Evolutionary conservation across 2,329 filamentous ascomycete species (phyloP), one percentile per base, ranked within the genome.

Genomic region (Phaeophleospora eucalypticola): DNA sequence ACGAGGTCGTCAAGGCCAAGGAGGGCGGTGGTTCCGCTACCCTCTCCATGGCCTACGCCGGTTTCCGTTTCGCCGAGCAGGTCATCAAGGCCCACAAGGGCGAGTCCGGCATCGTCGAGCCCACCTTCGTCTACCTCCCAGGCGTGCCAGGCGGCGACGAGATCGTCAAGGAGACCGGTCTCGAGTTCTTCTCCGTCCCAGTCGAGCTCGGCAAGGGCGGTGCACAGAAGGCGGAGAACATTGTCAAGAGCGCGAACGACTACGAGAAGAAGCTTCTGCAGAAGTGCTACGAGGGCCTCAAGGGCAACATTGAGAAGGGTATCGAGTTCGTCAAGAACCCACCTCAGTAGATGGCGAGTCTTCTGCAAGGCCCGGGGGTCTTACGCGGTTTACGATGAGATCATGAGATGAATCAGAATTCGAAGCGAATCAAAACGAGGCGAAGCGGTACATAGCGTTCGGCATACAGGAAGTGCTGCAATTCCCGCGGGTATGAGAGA

Each of bases 1-100:
- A 98, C 61, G 89, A 95, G 76, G 89, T 95, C 55, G 89, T 95
- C 70, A 84, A 91, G 79, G 89, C 89, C 68, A 95, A 95, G 82
- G 87, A 93, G 58, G 89, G 89, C 64, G 83, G 84, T 66, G 89
- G 89, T 57, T 94, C 88, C 52, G 89, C 89, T 58, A 95, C 89
- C 49, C 80, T 95, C 45, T 95, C 89, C 62, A 95, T 95, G 89
- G 89, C 89, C 52, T 94, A 89, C 68, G 93, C 93, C 59, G 93
- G 93, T 59, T 97, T 84, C 82, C 86, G 89, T 64, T 97, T 97
- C 66, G 88, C 93, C 62, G 89, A 97, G 79, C 89, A 90, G 75
- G 79, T 98, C 50, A 83, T 98, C 67, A 89, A 86, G 76, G 93
- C 90, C 60, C 70, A 77, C 64, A 87, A 87, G 73, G 93, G 93